Evolutionary conservation across 208 protist species (phyloP).

Genomic region (Leishmania martiniquensis): DNA sequence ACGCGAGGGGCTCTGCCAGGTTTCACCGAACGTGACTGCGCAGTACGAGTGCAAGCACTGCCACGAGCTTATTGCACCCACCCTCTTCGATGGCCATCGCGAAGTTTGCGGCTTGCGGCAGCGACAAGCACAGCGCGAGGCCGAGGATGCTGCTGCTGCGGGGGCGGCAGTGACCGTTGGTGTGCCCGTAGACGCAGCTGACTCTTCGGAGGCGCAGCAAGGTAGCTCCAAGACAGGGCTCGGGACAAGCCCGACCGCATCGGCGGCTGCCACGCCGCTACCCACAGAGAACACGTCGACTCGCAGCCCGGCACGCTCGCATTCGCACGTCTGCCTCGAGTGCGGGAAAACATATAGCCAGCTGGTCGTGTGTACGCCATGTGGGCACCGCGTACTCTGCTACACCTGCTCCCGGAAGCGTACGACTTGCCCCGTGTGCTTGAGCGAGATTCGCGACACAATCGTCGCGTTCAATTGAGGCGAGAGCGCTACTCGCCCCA

Average conservation of each 20-base stretch:
- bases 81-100: conserved; percentile 81
- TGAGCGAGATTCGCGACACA: conserved; percentile 39
- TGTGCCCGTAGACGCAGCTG: neutral
- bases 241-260: neutral
- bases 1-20: conserved; percentile 57
- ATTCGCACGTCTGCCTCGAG: conserved; percentile 37
- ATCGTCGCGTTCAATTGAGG: conserved; percentile 41
- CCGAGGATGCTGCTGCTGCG: conserved; percentile 6
- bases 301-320: conserved; percentile 4
- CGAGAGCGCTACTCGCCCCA: neutral
- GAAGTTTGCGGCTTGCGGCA: conserved; percentile 78
- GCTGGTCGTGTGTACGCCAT: conserved; percentile 69
- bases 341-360: conserved; percentile 38
- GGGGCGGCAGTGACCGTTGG: neutral
- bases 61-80: conserved; percentile 58
- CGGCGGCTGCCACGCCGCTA: neutral
- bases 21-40: conserved; percentile 42
- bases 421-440: conserved; percentile 81
- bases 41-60: conserved; percentile 83
- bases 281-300: neutral
- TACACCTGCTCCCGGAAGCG: conserved; percentile 50
- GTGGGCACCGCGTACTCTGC: conserved; percentile 86
- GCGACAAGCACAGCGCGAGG: conserved; percentile 34
- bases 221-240: neutral
- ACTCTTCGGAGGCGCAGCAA: neutral